Evolutionary conservation across 129 eudicot genomes (phyloP).

Genomic region (Centrapalus pauciflorus): DNA sequence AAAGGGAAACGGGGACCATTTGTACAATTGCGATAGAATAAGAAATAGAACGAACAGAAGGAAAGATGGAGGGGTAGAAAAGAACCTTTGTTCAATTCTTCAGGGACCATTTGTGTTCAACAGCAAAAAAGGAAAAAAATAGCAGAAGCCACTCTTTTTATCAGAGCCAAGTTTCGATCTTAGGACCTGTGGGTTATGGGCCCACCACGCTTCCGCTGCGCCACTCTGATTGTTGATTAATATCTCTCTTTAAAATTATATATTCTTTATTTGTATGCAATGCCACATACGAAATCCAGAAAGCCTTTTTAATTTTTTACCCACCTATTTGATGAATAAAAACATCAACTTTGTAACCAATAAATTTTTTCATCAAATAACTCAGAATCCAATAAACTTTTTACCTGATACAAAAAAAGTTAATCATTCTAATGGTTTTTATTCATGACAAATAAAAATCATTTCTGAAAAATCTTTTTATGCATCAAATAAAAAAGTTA

Average conservation of each 20-base stretch:
- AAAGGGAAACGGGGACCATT: too few species aligned
- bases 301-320: too few species aligned
- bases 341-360: too few species aligned
- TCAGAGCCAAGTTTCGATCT: slow-evolving; percentile 99
- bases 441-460: too few species aligned
- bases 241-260: background rate
- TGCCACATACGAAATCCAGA: too few species aligned
- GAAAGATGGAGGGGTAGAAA: background rate
- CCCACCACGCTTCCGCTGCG: slow-evolving; percentile 96
- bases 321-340: too few species aligned
- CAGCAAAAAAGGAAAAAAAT: background rate
- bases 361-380: too few species aligned
- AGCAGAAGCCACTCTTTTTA: slow-evolving; percentile 26
- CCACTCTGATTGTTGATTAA: slow-evolving; percentile 68
- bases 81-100: background rate
- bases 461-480: too few species aligned
- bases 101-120: background rate
- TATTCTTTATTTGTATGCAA: background rate
- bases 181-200: slow-evolving; percentile 80
- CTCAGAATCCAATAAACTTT: too few species aligned
- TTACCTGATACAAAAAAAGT: too few species aligned
- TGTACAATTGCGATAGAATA: background rate
- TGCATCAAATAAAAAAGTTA: too few species aligned
- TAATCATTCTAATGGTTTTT: too few species aligned
- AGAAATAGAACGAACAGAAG: background rate